Evolutionary conservation across 2,329 filamentous ascomycete species (phyloP), one percentile per base, ranked within the genome.

Genomic region (Claviceps africana): DNA sequence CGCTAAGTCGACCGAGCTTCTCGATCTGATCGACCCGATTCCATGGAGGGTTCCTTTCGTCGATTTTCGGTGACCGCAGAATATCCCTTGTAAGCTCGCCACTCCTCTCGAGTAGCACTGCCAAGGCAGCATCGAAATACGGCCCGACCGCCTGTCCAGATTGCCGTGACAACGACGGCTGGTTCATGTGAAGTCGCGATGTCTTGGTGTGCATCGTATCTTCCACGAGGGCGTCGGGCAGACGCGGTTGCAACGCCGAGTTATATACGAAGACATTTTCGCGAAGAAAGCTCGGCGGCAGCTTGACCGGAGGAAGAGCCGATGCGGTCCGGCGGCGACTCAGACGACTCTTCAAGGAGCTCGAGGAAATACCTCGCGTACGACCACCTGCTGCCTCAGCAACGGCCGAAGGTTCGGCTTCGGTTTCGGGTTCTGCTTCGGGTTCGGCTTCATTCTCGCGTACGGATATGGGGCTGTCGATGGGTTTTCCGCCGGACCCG

Each of bases 281-380:
- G 40, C 74, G 65, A 51, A 79, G 64, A 55, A 85, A 86, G 64
- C 72, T 75, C 52, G 71, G 64, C 0, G 82, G 80, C 15, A 86
- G 66, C 48, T 73, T 68, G 22, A 79, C 67, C 2, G 72, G 69
- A n/a, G 77, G 77, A 11, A 79, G 57, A 45, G 70, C 68, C 28
- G 69, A 65, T 35, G 66, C 64, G 33, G 60, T 61, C 43, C 64
- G 59, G 50, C 62, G 63, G 50, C 67, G 63, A 52, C 64, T 55
- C 49, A 62, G 59, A 31, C 67, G 64, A 52, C 58, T 62, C 56
- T 63, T 65, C 59, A 60, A 47, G 30, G 61, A 59, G 40, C 58
- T 54, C 8, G 59, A 53, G 2, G 59, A 51, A 19, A 62, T 58
- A 50, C 58, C 51, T 51, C 64, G 59, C 5, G 59, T 59, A 21